Base-by-base conservation (phyloP, 2,329 filamentous ascomycete genomes). In the Bretziella fagacearum region DNA sequence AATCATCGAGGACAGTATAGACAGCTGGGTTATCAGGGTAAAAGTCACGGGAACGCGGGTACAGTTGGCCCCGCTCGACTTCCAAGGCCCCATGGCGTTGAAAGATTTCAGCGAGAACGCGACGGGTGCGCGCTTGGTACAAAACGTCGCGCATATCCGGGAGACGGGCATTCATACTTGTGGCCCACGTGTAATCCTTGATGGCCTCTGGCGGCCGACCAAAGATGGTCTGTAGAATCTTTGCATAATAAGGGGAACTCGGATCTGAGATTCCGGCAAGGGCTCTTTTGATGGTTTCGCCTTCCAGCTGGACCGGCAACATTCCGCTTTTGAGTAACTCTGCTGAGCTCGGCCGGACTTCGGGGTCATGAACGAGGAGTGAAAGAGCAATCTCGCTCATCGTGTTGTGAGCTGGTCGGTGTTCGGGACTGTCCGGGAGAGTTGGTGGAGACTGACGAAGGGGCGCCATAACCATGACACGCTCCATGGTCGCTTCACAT, bases 61-160 rank as follows among this genome's bases (percentile, higher is more conserved):
- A 85, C 3, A 96, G 66, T 25, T 75, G 70, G 53, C 79, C 81
- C 46, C 85, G 74, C 20, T 79, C 72, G 2, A 74, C 74, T 62
- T 95, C 86, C 6, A 95, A 73, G 2, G 89, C 91, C 1, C 91
- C 91, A 59, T 98, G 91, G 27, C 81, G 75, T 18, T 83, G 78
- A 56, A 98, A 98, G 13, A 96, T 81, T 2, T 76, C 71, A 13
- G 75, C 72, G 22, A 96, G 63, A 13, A 76, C 74, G 51, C 84
- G 75, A 56, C 84, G 87, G 22, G 89, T 81, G 15, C 83, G 66
- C 30, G 76, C 73, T 54, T 81, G 80, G 11, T 85, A 69, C 49
- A 93, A 64, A 8, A 89, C 62, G 13, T 30, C 33, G 10, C 45
- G 25, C 54, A 84, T 79, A 1, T 67, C 65, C 5, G 70, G 63